Base-by-base conservation (phyloP, 331 rosid species). In the Malus hybrid region DNA sequence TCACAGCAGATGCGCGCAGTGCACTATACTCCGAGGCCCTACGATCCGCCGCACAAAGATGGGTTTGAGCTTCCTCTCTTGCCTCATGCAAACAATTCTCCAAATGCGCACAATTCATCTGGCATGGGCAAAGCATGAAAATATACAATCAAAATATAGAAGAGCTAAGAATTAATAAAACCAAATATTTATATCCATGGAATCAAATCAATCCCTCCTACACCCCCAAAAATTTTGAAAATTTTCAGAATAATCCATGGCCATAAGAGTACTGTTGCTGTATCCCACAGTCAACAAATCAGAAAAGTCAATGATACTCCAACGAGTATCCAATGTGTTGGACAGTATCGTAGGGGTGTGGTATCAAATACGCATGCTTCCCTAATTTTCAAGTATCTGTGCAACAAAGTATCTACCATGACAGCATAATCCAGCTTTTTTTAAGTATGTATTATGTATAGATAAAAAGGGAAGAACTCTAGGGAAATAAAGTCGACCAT, bases 31-130 rank as follows among this genome's bases (percentile, higher is more conserved):
- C 98, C 11, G 96, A 85, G 76, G 98, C 97, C 86, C 97, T 89
- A 74, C 98, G 90, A 48, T 91, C 96, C 73, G 99, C 96, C 34
- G 97, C 94, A 83, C 97, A 92, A 77, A 88, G 96, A 86, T 95
- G 97, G 31, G 98, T 92, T 80, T 95, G 99, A 78, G 98, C 99
- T 86, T 95, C 99, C 88, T 95, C 97, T 84, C 99, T 93, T 65
- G 99, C 99, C 78, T 92, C 99, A 57, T 95, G 98, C 86, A 95
- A 83, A 78, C 97, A 92, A 77, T 90, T 95, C 86, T 95, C 99
- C 86, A 95, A 78, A 81, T 95, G 98, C 71, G 93, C 99, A 86
- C 99, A 95, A 80, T 95, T 95, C 97, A 95, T 87, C 99, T 95
- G 90, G 76, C 15, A 73, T 39, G 42, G 16, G 16, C 69, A 60